Evolutionary conservation across 2,329 filamentous ascomycete species (phyloP).

Genomic region (Aspergillus latus): DNA sequence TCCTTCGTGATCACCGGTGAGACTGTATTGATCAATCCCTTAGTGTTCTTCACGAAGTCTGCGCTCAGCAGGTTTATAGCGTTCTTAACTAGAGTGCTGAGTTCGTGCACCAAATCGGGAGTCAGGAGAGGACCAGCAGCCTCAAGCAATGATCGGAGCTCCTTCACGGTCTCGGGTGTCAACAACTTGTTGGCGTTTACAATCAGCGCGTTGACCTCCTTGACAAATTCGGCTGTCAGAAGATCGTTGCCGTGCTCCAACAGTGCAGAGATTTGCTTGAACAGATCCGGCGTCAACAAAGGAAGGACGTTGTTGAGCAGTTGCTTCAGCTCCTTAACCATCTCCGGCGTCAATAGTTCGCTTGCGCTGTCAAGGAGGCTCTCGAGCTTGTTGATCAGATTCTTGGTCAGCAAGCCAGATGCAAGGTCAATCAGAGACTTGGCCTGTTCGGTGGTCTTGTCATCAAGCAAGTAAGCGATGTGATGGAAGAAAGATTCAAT

Average conservation of each 20-base stretch:
- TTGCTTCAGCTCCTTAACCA: constrained; percentile 27
- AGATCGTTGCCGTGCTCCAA: constrained; percentile 31
- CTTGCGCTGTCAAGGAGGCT: constrained; percentile 22
- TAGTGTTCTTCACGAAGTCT: constrained; percentile 24
- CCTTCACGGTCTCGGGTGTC: constrained; percentile 15
- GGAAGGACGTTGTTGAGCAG: constrained; percentile 24
- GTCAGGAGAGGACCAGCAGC: constrained; percentile 30
- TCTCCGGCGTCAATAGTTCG: constrained; percentile 22
- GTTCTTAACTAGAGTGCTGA: constrained; percentile 22
- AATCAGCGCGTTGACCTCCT: constrained; percentile 23
- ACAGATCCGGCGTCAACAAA: constrained; percentile 25
- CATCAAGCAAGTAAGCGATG: constrained; percentile 33
- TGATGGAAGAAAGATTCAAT: constrained; percentile 38
- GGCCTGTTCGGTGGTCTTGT: constrained; percentile 32
- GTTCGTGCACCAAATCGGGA: constrained; percentile 21
- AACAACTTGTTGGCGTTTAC: constrained; percentile 22
- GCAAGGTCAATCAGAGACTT: constrained; percentile 30
- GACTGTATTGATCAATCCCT: constrained; percentile 10
- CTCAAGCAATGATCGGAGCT: constrained; percentile 27
- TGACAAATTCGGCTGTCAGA: constrained; percentile 26
- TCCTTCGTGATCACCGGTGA: no score
- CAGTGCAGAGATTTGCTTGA: constrained; percentile 31
- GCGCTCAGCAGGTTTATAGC: constrained; percentile 26
- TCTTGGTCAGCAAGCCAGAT: constrained; percentile 25
- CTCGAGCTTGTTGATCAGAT: constrained; percentile 27